Percentiles rank a stretch among this genome's conserved stretches.
Evolutionary conservation across 2,329 filamentous ascomycete species (phyloP).

Genomic region (Metarhizium album): DNA sequence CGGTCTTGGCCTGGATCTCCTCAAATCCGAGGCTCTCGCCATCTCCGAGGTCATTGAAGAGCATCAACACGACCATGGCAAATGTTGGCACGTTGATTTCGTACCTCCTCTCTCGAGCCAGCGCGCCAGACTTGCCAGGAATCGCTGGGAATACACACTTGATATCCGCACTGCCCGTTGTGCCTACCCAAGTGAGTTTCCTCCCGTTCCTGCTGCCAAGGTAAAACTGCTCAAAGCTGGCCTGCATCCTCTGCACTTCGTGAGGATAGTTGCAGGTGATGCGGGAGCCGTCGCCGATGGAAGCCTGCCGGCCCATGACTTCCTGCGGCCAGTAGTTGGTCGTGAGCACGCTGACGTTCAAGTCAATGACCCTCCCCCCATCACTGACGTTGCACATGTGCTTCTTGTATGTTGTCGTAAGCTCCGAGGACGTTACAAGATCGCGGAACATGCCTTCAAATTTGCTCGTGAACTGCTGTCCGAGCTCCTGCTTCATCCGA

Average conservation of each 20-base stretch:
- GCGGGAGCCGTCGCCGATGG: conserved; percentile 34
- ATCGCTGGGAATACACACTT: conserved; percentile 66
- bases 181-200: conserved; percentile 70
- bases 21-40: conserved; percentile 47
- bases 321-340: conserved; percentile 94
- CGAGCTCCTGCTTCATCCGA: conserved; percentile 93
- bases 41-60: conserved; percentile 70
- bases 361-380: conserved; percentile 49
- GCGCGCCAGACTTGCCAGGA: conserved; percentile 52
- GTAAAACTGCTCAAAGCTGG: conserved; percentile 85
- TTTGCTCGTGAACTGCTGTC: conserved; percentile 85
- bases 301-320: conserved; percentile 56
- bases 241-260: conserved; percentile 63
- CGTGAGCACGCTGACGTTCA: conserved; percentile 77
- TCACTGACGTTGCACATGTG: conserved; percentile 47
- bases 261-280: conserved; percentile 59
- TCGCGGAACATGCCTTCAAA: conserved; percentile 98
- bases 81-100: conserved; percentile 90
- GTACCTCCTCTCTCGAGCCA: conserved; percentile 61
- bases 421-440: conserved; percentile 76
- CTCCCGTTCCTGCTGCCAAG: conserved; percentile 77
- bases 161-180: conserved; percentile 72
- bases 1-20: conserved; percentile 74
- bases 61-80: conserved; percentile 76
- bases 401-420: conserved; percentile 65